Base-by-base conservation (phyloP, 2,329 filamentous ascomycete species). In the Botryotinia calthae region DNA sequence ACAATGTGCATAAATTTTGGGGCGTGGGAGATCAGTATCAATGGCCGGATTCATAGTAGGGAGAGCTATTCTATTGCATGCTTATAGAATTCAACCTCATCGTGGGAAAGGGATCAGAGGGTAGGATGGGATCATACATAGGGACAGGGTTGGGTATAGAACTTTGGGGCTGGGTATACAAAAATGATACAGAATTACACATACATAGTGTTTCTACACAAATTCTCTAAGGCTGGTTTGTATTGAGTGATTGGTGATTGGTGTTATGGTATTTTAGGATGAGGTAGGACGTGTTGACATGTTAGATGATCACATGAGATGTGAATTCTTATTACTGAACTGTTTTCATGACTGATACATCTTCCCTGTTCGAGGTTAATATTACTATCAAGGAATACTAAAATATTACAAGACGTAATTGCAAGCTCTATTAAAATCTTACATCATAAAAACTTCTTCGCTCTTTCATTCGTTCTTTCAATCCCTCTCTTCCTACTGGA, bases 321-420 rank as follows among this genome's bases (percentile, higher is more conserved):
- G 14, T 28, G 51, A 9, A 1, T 18, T 56, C 7, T 7, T 54
- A 0, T n/a, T 54, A 54, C 0, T 54, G 25, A 16, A 54, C 1
- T 2, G 3, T 0, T 14, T n/a, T 6, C n/a, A 2, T 16, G 48
- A 4, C 12, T n/a, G 12, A 16, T 54, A 3, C 5, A n/a, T 0
- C 12, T 25, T 25, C 10, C 4, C 1, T 4, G 22, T 12, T n/a
- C 9, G 1, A 51, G 7, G 5, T 8, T 14, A 2, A 12, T 48
- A 22, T 25, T 12, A 7, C 14, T n/a, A 1, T 14, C 1, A 10
- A 25, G 20, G 8, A 22, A 48, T 51, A 14, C 12, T 12, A 14
- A n/a, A 4, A n/a, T 6, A 1, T 7, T 51, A 51, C 4, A n/a
- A 14, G 25, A n/a, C n/a, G 5, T 16, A n/a, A 7, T 54, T n/a